A percentile compares a stretch with the other conserved stretches of the same genome.
Evolutionary conservation across 2,329 filamentous ascomycete species (phyloP).

Genomic region (Neurospora sp.): DNA sequence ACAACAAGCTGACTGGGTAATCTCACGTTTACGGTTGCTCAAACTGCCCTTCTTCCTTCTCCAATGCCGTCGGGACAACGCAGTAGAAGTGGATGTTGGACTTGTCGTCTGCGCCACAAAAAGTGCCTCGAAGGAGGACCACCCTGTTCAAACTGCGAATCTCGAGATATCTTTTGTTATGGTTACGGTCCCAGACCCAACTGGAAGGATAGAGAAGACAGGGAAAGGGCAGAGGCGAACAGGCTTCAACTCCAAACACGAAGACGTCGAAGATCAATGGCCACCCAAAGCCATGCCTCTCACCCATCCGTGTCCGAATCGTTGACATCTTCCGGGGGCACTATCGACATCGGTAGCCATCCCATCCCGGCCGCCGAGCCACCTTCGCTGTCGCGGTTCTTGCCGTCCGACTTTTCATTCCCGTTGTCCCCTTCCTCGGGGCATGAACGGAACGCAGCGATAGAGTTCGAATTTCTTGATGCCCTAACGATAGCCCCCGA

Average conservation of each 20-base stretch:
- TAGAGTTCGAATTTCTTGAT: background rate
- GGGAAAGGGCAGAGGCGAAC: background rate
- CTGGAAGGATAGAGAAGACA: conserved; percentile 2
- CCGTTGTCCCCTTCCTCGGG: background rate
- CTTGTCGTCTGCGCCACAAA: conserved; percentile 1
- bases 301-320: background rate
- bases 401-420: background rate
- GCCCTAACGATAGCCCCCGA: background rate
- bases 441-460: background rate
- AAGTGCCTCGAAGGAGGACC: conserved; percentile 2
- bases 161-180: conserved; percentile 1
- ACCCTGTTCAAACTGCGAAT: background rate
- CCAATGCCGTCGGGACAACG: background rate
- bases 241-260: conserved; percentile 1
- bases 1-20: background rate
- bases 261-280: conserved; percentile 1
- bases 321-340: background rate
- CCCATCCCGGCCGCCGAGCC: background rate
- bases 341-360: background rate
- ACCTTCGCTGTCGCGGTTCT: background rate
- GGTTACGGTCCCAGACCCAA: conserved; percentile 1
- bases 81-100: conserved; percentile 4
- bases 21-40: background rate
- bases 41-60: background rate
- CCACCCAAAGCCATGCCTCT: background rate